Percentiles rank a stretch among this genome's conserved stretches.
Evolutionary conservation across 352 stramenopile genomes (phyloP).

Genomic region (Phytophthora idaei): DNA sequence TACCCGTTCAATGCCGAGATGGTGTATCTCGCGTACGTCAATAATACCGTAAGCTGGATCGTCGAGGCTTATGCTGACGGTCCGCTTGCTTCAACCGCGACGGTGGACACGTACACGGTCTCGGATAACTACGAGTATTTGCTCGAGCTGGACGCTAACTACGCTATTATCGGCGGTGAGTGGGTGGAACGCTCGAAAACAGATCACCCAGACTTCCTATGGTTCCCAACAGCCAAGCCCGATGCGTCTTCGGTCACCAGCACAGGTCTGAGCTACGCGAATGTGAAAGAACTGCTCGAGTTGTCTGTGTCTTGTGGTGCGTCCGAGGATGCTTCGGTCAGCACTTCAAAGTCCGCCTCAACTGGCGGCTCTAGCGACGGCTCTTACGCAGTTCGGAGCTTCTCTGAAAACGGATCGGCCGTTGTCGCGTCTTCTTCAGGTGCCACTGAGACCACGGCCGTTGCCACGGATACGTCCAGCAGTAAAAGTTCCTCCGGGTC

Average conservation of each 20-base stretch:
- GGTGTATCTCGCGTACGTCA: slow-evolving; percentile 48
- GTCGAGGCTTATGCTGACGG: slow-evolving; percentile 47
- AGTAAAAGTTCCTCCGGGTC: background rate
- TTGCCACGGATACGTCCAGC: slow-evolving; percentile 17
- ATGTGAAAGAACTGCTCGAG: slow-evolving; percentile 36
- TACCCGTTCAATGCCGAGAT: slow-evolving; percentile 59
- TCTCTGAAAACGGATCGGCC: no score
- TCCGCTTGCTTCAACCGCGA: slow-evolving; percentile 34
- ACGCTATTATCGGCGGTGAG: slow-evolving; percentile 47
- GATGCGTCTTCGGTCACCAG: slow-evolving; percentile 29
- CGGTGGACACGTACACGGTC: slow-evolving; percentile 36
- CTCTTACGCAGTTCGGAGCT: no score
- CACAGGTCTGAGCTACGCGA: slow-evolving; percentile 37
- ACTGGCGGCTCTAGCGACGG: background rate
- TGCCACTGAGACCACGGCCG: background rate
- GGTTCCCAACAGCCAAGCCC: slow-evolving; percentile 40
- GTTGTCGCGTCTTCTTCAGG: background rate
- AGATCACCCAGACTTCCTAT: slow-evolving; percentile 48
- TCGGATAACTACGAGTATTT: slow-evolving; percentile 44
- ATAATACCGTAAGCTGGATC: slow-evolving; percentile 55
- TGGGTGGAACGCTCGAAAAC: slow-evolving; percentile 35
- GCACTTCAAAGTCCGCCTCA: slow-evolving; percentile 5
- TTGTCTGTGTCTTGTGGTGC: slow-evolving; percentile 27
- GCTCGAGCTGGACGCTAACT: slow-evolving; percentile 44
- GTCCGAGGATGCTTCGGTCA: slow-evolving; percentile 7